These are phyloP conservation scores for Podospora anserina DNA, from an alignment of 495 filamentous ascomycete species.

Conservation along the genomic window DNA sequence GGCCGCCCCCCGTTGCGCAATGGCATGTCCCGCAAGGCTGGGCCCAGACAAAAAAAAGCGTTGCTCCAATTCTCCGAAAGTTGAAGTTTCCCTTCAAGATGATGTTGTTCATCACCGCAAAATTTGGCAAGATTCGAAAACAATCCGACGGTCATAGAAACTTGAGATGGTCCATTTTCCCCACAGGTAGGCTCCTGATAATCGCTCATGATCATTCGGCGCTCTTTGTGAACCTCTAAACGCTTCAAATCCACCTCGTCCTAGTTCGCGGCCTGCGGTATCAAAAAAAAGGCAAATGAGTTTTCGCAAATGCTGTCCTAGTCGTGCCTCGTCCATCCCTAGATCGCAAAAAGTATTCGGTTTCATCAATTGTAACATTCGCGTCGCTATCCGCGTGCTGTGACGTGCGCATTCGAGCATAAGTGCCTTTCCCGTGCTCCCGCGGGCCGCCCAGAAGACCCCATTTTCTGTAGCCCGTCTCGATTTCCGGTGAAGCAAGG, in stretches of 20 bases:
- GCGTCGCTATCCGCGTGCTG: neutral
- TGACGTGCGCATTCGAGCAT: neutral
- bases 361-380: neutral
- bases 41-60: conserved; percentile 8
- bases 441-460: neutral
- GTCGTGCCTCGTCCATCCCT: neutral
- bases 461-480: conserved; percentile 11
- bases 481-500: conserved; percentile 13
- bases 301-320: neutral
- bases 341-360: neutral
- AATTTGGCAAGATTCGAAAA: neutral
- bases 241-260: neutral
- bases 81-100: neutral
- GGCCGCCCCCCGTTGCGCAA: neutral
- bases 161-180: neutral
- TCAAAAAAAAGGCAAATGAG: neutral
- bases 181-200: neutral
- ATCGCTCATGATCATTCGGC: neutral
- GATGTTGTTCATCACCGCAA: neutral
- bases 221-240: neutral
- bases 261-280: neutral
- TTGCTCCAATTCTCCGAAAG: neutral
- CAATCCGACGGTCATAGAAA: neutral
- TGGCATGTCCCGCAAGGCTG: conserved; percentile 8
- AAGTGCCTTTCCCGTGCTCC: neutral